phyloP scores from a whole-genome alignment of 345 rosid genomes.

The Salix caprea region DNA sequence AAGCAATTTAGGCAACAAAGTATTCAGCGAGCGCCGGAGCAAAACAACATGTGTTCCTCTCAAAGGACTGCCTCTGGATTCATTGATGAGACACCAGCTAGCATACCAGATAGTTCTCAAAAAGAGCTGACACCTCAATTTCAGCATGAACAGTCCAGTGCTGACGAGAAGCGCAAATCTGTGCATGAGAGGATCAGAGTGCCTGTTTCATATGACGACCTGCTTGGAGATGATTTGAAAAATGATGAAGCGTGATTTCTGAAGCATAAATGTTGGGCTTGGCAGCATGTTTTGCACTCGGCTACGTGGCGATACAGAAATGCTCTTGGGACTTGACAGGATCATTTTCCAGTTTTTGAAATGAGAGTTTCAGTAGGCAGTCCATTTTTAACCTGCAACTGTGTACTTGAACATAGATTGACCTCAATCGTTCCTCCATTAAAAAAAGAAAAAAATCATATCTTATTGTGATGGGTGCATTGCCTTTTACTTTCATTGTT shows the following conservation, averaged over 20 bases:
- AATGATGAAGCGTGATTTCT: background rate
- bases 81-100: constrained; percentile 25
- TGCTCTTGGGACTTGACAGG: background rate
- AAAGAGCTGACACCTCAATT: constrained; percentile 8
- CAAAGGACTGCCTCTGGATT: constrained; percentile 24
- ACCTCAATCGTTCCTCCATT: background rate
- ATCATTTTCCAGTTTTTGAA: background rate
- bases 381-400: background rate
- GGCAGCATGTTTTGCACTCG: background rate
- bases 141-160: constrained; percentile 27
- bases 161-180: constrained; percentile 40
- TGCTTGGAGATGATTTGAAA: constrained; percentile 32
- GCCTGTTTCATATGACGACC: constrained; percentile 82
- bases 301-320: background rate
- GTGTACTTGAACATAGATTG: background rate
- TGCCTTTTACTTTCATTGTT: background rate
- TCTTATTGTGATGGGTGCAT: background rate
- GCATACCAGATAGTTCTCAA: constrained; percentile 24
- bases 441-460: too few species aligned
- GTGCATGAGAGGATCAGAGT: constrained; percentile 77
- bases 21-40: constrained; percentile 24
- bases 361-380: background rate
- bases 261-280: background rate
- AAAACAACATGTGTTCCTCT: constrained; percentile 26
- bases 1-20: constrained; percentile 72